Percentiles rank a stretch among this genome's conserved stretches.
These are phyloP conservation scores for Pseudogymnoascus sp. DNA, from an alignment of 2,329 filamentous ascomycete species.

Conservation along the genomic window DNA sequence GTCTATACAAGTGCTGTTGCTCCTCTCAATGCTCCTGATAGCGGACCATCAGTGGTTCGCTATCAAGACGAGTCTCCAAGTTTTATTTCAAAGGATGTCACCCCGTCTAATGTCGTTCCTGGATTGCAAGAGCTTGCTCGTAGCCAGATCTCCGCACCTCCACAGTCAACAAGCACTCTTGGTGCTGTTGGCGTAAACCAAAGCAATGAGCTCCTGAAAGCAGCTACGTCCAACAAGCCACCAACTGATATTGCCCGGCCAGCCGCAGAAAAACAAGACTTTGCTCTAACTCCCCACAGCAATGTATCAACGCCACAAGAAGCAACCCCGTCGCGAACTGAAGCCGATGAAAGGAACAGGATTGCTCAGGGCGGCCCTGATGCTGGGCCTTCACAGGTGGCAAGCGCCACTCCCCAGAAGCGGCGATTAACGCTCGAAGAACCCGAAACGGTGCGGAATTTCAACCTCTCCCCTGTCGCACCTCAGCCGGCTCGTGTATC, in stretches of 20 bases:
- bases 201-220: slow-evolving; percentile 1
- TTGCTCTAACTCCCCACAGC: slow-evolving; percentile 1
- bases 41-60: slow-evolving; percentile 6
- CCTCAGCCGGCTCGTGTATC: slow-evolving; percentile 68
- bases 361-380: neutral
- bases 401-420: neutral
- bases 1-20: slow-evolving; percentile 20
- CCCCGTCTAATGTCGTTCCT: slow-evolving; percentile 21
- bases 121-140: slow-evolving; percentile 3
- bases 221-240: neutral
- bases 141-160: neutral
- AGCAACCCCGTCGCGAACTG: neutral
- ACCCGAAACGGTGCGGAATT: slow-evolving; percentile 44
- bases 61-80: slow-evolving; percentile 20
- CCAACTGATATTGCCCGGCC: neutral
- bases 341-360: neutral
- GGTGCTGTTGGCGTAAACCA: neutral
- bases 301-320: neutral
- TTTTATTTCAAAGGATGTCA: slow-evolving; percentile 23
- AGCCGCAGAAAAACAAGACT: neutral
- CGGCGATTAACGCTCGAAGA: neutral
- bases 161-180: neutral
- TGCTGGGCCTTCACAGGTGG: neutral
- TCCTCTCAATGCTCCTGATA: slow-evolving; percentile 16
- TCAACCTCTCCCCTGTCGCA: slow-evolving; percentile 62